These are phyloP conservation scores for Penicillium canescens DNA, from an alignment of 495 filamentous ascomycete genomes.

Conservation along the genomic window DNA sequence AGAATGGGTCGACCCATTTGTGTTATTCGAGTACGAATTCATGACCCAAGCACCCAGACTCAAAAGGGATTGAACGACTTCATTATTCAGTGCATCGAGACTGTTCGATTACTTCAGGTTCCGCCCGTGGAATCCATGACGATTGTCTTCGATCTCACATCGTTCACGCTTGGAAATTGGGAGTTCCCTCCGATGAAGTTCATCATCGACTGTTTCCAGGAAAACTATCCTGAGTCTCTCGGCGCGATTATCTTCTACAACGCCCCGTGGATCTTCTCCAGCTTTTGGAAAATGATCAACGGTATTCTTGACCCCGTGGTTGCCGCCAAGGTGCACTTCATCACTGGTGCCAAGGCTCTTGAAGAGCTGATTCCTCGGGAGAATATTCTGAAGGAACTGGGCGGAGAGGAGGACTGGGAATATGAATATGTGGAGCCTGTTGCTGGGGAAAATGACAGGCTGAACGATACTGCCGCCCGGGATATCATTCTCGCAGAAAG, in stretches of 20 bases:
- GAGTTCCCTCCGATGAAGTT: constrained; percentile 94
- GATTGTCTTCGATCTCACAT: constrained; percentile 92
- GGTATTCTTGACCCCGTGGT: constrained; percentile 95
- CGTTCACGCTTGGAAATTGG: constrained; percentile 90
- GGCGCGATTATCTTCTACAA: constrained; percentile 90
- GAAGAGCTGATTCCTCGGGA: constrained; percentile 65
- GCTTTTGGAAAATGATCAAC: constrained; percentile 84
- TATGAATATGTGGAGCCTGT: constrained; percentile 78
- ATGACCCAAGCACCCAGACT: constrained; percentile 76
- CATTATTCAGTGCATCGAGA: constrained; percentile 90
- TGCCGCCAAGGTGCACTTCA: constrained; percentile 91
- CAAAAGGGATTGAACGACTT: constrained; percentile 77
- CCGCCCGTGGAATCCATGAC: constrained; percentile 81
- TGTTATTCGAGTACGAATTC: constrained; percentile 72
- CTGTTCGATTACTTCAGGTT: constrained; percentile 71
- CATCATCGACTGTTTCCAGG: constrained; percentile 96
- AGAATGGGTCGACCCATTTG: constrained; percentile 80
- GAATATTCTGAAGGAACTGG: constrained; percentile 75
- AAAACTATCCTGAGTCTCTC: constrained; percentile 89
- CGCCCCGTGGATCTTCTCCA: constrained; percentile 90
- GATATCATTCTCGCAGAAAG: constrained; percentile 57
- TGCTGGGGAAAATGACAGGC: constrained; percentile 65
- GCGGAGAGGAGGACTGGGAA: constrained; percentile 78
- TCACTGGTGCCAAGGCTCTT: constrained; percentile 72
- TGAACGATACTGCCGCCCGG: constrained; percentile 62